These are phyloP conservation scores for Fistulina hepatica DNA, from an alignment of 1,284 basidiomycete species.

Conservation along the genomic window DNA sequence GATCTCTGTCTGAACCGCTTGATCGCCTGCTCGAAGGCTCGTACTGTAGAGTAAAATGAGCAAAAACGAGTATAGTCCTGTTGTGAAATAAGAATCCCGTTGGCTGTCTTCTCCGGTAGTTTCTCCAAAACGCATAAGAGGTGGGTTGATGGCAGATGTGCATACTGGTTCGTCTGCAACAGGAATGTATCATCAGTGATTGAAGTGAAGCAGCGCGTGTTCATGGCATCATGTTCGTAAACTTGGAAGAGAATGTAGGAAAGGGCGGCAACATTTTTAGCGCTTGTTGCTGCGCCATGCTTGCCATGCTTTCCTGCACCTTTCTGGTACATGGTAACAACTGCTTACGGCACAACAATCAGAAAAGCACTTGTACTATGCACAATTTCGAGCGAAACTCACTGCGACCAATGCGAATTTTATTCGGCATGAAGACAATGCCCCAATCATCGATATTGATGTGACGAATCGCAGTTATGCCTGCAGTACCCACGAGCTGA, in stretches of 20 bases:
- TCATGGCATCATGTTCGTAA: too few species aligned
- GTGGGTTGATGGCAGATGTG: too few species aligned
- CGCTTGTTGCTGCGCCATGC: neutral
- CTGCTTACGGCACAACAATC: neutral
- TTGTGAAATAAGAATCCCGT: too few species aligned
- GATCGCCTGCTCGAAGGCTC: too few species aligned
- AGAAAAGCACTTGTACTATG: neutral
- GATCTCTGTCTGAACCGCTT: too few species aligned
- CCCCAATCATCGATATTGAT: neutral
- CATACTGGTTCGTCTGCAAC: too few species aligned
- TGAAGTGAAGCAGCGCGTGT: too few species aligned
- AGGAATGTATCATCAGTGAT: too few species aligned
- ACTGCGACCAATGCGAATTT: neutral
- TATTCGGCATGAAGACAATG: neutral
- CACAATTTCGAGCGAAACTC: neutral
- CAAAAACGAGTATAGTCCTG: too few species aligned
- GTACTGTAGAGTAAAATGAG: too few species aligned
- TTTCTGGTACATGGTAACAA: neutral
- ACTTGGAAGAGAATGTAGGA: neutral
- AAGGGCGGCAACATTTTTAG: neutral
- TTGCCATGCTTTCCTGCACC: neutral
- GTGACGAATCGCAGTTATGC: neutral
- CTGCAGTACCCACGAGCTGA: neutral
- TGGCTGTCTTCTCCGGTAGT: too few species aligned
- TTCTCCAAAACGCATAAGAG: too few species aligned